These are phyloP conservation scores for Solanum chaucha DNA, from an alignment of 257 asterid genomes.

Conservation along the genomic window DNA sequence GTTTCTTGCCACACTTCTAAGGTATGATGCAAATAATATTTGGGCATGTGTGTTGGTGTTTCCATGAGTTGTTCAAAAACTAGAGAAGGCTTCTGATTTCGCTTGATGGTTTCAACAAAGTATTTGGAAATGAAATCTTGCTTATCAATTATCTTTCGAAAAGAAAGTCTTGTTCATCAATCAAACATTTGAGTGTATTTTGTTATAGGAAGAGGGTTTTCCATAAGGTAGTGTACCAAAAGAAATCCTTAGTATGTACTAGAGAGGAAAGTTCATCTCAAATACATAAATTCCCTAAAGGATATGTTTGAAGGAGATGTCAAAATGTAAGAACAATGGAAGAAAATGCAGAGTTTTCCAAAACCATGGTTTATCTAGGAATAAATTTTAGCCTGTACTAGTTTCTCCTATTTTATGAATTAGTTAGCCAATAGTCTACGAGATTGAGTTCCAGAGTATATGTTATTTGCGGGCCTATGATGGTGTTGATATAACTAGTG, in stretches of 20 bases:
- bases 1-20: neutral
- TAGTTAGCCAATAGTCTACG: no score
- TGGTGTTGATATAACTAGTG: no score
- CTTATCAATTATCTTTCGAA: neutral
- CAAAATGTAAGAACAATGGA: no score
- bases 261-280: neutral
- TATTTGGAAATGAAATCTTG: neutral
- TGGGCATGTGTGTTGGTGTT: neutral
- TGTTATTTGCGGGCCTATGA: no score
- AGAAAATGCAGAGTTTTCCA: no score
- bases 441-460: no score
- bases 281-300: neutral
- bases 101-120: neutral
- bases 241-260: neutral
- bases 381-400: no score
- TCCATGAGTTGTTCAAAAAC: neutral
- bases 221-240: neutral
- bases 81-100: neutral
- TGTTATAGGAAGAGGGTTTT: neutral
- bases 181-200: neutral
- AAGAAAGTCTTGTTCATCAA: neutral
- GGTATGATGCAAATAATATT: neutral
- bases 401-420: no score
- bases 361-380: no score
- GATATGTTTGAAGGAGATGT: neutral